These are phyloP conservation scores for Suillus lakei DNA, from an alignment of 768 basidiomycete genomes.

Conservation along the genomic window DNA sequence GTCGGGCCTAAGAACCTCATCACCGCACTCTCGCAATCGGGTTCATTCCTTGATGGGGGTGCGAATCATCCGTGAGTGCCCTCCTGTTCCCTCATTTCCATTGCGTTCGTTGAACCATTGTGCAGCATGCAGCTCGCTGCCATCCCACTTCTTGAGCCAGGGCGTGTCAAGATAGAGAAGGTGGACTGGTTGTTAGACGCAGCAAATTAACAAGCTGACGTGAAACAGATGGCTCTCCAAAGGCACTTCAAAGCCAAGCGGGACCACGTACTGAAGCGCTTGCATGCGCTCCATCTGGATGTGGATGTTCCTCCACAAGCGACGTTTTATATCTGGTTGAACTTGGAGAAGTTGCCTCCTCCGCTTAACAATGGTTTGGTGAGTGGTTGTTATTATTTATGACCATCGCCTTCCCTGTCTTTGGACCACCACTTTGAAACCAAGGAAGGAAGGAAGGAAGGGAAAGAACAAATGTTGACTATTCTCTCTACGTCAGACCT, in stretches of 20 bases:
- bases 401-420: neutral
- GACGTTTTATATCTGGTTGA: constrained; percentile 97
- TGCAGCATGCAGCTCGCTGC: constrained; percentile 85
- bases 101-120: constrained; percentile 10
- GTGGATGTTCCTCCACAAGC: constrained; percentile 76
- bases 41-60: constrained; percentile 93
- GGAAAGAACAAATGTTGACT: neutral
- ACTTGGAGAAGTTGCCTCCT: constrained; percentile 74
- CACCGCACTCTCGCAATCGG: constrained; percentile 90
- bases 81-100: neutral
- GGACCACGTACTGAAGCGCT: constrained; percentile 85
- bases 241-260: constrained; percentile 91
- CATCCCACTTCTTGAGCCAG: constrained; percentile 78
- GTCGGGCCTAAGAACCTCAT: constrained; percentile 88
- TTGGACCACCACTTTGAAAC: neutral
- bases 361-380: constrained; percentile 91
- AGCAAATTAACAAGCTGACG: neutral
- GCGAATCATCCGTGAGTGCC: constrained; percentile 84
- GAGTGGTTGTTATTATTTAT: constrained; percentile 23
- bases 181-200: constrained; percentile 26
- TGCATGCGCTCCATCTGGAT: constrained; percentile 76
- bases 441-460: neutral
- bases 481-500: constrained; percentile 52
- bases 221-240: constrained; percentile 71
- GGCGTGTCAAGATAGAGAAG: constrained; percentile 72